Evolutionary conservation across 352 stramenopile species (phyloP), one percentile per base, ranked within the genome.

Genomic region (Phytophthora citrophthora): DNA sequence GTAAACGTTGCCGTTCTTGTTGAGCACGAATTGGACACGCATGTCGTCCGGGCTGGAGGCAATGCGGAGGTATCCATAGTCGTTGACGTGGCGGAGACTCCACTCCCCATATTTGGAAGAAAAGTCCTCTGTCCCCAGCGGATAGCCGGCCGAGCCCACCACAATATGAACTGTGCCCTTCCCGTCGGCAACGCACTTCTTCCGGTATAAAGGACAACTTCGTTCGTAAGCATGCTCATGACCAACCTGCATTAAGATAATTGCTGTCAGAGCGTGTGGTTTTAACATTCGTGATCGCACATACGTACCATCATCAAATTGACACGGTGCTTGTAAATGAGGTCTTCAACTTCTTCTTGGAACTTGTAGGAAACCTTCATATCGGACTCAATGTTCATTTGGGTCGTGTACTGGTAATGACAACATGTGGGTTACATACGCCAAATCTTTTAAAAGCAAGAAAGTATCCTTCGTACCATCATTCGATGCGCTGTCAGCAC

Each of bases 181-280:
- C 11, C 73, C 77, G 39, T 92, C 64, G 3, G 48, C 58, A 13
- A 83, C 64, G 41, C 90, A 96, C 34, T 85, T 59, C 24, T 81
- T 84, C 11, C 73, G 73, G 64, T 83, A 89, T 13, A 96, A 68
- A 3, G 86, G 81, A 49, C 93, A 98, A 31, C 76, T 93, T 18
- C 90, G 83, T 51, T 97, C 79, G 68, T 98, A 97, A 2, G 80
- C 81, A 68, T 98, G 93, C 65, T 96, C 89, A 61, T 98, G 93
- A 1, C 91, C 93, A 55, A 85, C 78, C 61, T 91, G 43, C n/a
- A 27, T 26, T 26, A 9, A 60, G 38, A 41, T 11, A 59, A 16
- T 20, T 15, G n/a, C 15, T 15, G 24, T 68, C 57, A 68, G 43
- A 49, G n/a, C 20, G 39, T 9, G 55, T 36, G 9, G 5, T 46